Evolutionary conservation across 2,329 filamentous ascomycete species (phyloP).

Genomic region (Nannizziopsis arthrosporioides): DNA sequence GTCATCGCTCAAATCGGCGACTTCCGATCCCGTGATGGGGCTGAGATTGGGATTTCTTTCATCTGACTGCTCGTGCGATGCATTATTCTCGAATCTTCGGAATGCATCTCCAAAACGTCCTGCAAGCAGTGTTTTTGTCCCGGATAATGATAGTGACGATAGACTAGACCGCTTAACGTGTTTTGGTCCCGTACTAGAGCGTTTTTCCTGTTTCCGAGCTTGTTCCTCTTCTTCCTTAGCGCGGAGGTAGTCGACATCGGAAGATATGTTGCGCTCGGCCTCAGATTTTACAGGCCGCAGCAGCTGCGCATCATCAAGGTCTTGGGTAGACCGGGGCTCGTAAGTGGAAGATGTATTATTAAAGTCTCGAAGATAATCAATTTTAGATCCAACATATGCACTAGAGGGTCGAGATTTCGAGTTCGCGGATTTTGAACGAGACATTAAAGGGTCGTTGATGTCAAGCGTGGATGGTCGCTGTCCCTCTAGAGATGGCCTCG

Average conservation of each 20-base stretch:
- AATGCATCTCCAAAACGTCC: constrained; percentile 91
- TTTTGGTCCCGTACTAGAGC: constrained; percentile 47
- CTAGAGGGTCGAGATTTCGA: constrained; percentile 63
- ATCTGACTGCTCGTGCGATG: constrained; percentile 30
- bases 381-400: constrained; percentile 68
- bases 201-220: constrained; percentile 45
- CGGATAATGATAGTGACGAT: constrained; percentile 54
- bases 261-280: constrained; percentile 49
- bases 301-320: constrained; percentile 28
- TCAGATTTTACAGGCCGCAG: constrained; percentile 28
- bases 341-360: constrained; percentile 45
- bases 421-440: constrained; percentile 52
- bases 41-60: constrained; percentile 42
- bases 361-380: constrained; percentile 70
- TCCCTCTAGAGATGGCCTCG: constrained; percentile 60
- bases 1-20: constrained; percentile 56
- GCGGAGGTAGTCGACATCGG: constrained; percentile 72
- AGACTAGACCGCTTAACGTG: constrained; percentile 64
- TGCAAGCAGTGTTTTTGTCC: constrained; percentile 69
- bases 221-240: constrained; percentile 57
- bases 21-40: constrained; percentile 65
- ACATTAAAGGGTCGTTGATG: constrained; percentile 43
- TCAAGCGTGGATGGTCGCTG: constrained; percentile 55
- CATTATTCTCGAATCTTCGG: constrained; percentile 65
- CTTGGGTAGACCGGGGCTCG: constrained; percentile 22